Conservation (phyloP, 2,329 filamentous ascomycete species). For the Pseudonectria buxi region DNA sequence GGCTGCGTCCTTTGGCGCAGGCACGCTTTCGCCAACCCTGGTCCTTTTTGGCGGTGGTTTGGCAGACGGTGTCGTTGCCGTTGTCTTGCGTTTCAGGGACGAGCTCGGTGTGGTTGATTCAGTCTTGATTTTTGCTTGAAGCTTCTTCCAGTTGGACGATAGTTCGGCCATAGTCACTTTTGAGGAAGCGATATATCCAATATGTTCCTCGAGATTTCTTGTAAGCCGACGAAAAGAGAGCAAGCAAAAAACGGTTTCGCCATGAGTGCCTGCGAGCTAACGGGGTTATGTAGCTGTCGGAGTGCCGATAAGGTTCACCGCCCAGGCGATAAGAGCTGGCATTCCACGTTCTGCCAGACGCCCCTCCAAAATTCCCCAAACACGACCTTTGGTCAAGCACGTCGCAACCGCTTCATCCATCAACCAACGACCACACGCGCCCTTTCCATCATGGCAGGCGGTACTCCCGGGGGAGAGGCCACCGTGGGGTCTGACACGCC, state of each 20-base stretch:
- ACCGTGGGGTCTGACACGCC: slow-evolving; percentile 51
- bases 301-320: slow-evolving; percentile 21
- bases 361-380: slow-evolving; percentile 18
- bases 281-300: slow-evolving; percentile 15
- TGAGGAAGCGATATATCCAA: no score
- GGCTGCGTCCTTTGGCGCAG: slow-evolving; percentile 2
- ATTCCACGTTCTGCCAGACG: slow-evolving; percentile 20
- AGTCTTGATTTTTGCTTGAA: slow-evolving; percentile 56
- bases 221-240: not conserved
- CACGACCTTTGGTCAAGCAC: slow-evolving; percentile 6
- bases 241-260: no score
- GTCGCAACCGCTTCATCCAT: slow-evolving; percentile 17
- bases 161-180: slow-evolving; percentile 35
- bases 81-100: slow-evolving; percentile 38
- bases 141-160: slow-evolving; percentile 72
- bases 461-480: slow-evolving; percentile 43
- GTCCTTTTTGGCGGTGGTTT: slow-evolving; percentile 23
- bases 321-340: slow-evolving; percentile 17
- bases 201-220: not conserved
- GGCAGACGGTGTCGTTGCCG: slow-evolving; percentile 23
- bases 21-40: slow-evolving; percentile 15
- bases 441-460: slow-evolving; percentile 46
- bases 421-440: slow-evolving; percentile 9
- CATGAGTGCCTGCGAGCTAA: not conserved
- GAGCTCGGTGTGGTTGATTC: slow-evolving; percentile 31